These are phyloP conservation scores for Solidago caesia DNA, from an alignment of 129 eudicot species.

Conservation along the genomic window DNA sequence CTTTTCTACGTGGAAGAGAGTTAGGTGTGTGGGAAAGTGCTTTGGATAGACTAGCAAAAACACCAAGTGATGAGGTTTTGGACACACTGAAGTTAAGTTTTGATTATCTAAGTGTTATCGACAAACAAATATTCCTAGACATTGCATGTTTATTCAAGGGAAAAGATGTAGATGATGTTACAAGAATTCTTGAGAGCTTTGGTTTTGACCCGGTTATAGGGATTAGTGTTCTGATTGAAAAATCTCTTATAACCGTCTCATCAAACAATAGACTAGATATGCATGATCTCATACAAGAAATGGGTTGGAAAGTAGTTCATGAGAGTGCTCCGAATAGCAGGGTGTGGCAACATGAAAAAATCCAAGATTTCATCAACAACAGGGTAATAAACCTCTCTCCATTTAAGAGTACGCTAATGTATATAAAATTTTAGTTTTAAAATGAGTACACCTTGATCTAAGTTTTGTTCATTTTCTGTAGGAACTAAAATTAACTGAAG, in stretches of 20 bases:
- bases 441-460: not conserved
- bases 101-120: not conserved
- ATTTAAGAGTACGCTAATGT: too few relatives aligned
- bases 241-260: constrained; percentile 3
- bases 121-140: constrained; percentile 12
- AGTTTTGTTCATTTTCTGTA: too few relatives aligned
- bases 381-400: too few relatives aligned
- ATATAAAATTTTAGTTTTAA: not conserved
- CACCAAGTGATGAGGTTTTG: not conserved
- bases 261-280: too few relatives aligned
- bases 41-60: not conserved
- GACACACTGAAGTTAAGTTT: not conserved
- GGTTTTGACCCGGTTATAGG: constrained; percentile 4
- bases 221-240: not conserved
- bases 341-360: not conserved
- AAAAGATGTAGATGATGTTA: not conserved
- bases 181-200: constrained; percentile 11
- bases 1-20: not conserved
- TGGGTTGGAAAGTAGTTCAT: constrained; percentile 4
- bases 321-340: not conserved
- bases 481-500: not conserved
- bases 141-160: constrained; percentile 15
- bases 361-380: not conserved
- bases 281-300: constrained; percentile 23
- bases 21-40: constrained; percentile 13